Percentiles rank a stretch among this genome's conserved stretches.
Conservation (phyloP, 352 stramenopile genomes). For the Globisporangium iwayamae region DNA sequence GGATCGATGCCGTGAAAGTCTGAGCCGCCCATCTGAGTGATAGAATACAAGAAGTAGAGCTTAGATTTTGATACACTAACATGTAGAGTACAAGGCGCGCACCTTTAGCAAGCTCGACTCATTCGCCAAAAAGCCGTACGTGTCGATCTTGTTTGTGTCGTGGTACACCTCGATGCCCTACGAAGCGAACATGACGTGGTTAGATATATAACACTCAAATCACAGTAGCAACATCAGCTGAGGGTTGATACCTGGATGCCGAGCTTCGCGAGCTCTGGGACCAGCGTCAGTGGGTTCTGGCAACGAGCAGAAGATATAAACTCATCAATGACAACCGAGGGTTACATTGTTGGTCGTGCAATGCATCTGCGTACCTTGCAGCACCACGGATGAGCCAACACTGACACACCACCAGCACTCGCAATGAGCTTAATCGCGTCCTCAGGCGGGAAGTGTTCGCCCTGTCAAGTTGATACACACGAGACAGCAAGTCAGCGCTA, state of each 20-base stretch:
- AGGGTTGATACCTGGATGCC: conserved; percentile 57
- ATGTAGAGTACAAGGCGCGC: conserved; percentile 5
- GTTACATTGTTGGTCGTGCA: not conserved
- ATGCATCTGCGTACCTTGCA: conserved; percentile 51
- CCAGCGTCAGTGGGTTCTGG: conserved; percentile 61
- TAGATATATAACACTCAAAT: not conserved
- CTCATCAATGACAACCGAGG: not conserved
- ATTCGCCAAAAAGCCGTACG: conserved; percentile 70
- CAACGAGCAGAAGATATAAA: not conserved
- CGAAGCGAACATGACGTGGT: not conserved
- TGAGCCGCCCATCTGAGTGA: conserved; percentile 63
- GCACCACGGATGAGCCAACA: conserved; percentile 85
- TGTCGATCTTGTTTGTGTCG: conserved; percentile 76
- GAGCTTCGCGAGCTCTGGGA: conserved; percentile 66
- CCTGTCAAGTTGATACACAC: conserved; percentile 24
- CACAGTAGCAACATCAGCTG: not conserved
- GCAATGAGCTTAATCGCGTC: conserved; percentile 85
- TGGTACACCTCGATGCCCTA: conserved; percentile 84
- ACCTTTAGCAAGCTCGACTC: conserved; percentile 74
- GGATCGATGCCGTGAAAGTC: conserved; percentile 83
- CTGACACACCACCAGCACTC: conserved; percentile 68
- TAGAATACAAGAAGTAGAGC: not conserved
- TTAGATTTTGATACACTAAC: not conserved
- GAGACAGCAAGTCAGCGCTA: too few species aligned
- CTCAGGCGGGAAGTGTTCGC: conserved; percentile 79